These are phyloP conservation scores for Aspergillus quadricinctus DNA, from an alignment of 2,329 filamentous ascomycete species.

Conservation along the genomic window DNA sequence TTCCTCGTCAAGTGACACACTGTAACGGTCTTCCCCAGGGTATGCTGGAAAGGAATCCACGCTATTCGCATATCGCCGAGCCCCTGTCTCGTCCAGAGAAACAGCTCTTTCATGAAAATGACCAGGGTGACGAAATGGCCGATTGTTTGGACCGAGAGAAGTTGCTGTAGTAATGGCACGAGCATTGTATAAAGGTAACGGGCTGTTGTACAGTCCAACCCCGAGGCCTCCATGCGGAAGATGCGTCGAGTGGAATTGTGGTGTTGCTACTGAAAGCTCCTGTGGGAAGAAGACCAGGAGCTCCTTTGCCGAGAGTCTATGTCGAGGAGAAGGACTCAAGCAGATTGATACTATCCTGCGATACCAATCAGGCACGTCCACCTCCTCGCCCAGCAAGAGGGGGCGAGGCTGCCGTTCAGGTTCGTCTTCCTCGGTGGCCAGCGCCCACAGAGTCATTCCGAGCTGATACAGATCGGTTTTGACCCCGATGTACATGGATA, in stretches of 20 bases:
- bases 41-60: not conserved
- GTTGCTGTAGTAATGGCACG: slow-evolving; percentile 7
- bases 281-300: slow-evolving; percentile 66
- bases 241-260: slow-evolving; percentile 11
- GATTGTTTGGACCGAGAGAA: slow-evolving; percentile 12
- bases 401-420: slow-evolving; percentile 76
- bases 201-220: slow-evolving; percentile 16
- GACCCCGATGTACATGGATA: slow-evolving; percentile 96
- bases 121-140: slow-evolving; percentile 2
- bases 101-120: slow-evolving; percentile 3
- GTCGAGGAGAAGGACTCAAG: slow-evolving; percentile 67
- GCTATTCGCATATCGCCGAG: not conserved
- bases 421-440: slow-evolving; percentile 84
- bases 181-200: slow-evolving; percentile 16
- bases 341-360: slow-evolving; percentile 70
- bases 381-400: slow-evolving; percentile 53
- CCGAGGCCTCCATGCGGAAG: slow-evolving; percentile 13
- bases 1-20: not conserved
- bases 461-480: slow-evolving; percentile 96
- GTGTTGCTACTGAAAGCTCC: slow-evolving; percentile 13
- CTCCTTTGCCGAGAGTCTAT: slow-evolving; percentile 67
- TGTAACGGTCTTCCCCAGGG: not conserved
- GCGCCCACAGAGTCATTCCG: slow-evolving; percentile 93
- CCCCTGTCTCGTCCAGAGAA: not conserved
- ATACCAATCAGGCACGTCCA: slow-evolving; percentile 70